A percentile compares a stretch with the other conserved stretches of the same genome.
Conservation (phyloP, 768 basidiomycete genomes). For the Psilocybe cyanescens region DNA sequence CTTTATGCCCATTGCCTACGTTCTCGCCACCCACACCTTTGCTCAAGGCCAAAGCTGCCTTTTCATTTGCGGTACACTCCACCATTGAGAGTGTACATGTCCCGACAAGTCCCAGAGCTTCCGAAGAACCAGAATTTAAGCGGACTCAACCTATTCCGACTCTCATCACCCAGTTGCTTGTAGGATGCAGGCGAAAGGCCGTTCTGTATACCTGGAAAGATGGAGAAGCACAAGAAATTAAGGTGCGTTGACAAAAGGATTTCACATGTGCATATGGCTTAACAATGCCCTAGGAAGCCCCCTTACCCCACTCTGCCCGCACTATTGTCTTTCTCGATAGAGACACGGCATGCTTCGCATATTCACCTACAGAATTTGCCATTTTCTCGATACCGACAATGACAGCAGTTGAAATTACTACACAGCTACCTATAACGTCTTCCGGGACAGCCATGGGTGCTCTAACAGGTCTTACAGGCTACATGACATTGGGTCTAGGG, state of each 20-base stretch:
- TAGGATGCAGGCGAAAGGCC: constrained; percentile 86
- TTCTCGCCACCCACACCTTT: constrained; percentile 74
- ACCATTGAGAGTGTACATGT: constrained; percentile 50
- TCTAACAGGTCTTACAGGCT: constrained; percentile 77
- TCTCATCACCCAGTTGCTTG: constrained; percentile 74
- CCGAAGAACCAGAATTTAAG: constrained; percentile 31
- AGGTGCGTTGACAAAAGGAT: constrained; percentile 47
- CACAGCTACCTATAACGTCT: constrained; percentile 47
- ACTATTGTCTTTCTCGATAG: constrained; percentile 73
- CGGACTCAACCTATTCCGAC: constrained; percentile 57
- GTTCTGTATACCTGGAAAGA: constrained; percentile 89
- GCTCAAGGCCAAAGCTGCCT: constrained; percentile 75
- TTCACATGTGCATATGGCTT: not conserved
- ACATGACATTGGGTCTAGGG: constrained; percentile 84
- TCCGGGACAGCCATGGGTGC: constrained; percentile 69
- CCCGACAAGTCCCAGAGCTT: constrained; percentile 24
- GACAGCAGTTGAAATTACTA: constrained; percentile 57
- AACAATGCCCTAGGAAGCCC: constrained; percentile 62
- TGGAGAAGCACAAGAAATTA: constrained; percentile 73
- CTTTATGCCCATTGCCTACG: constrained; percentile 76
- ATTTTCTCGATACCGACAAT: constrained; percentile 69
- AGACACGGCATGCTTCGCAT: constrained; percentile 71
- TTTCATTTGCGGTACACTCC: constrained; percentile 80
- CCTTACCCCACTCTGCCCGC: constrained; percentile 90
- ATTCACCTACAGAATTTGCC: constrained; percentile 78